Conservation (phyloP, 345 rosid species). For the Nasturtium officinale region DNA sequence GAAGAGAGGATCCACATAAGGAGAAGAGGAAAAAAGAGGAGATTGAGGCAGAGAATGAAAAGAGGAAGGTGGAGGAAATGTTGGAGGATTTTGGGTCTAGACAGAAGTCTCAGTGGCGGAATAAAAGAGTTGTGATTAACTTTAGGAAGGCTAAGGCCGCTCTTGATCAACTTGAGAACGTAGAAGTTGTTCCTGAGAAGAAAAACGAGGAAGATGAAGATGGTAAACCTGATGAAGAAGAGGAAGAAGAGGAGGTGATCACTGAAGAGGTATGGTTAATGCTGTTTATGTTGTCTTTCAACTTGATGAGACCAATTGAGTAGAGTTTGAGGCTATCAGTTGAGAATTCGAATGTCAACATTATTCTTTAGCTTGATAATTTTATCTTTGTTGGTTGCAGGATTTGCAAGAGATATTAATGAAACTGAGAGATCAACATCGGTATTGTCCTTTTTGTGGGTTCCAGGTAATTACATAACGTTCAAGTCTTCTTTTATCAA, state of each 20-base stretch:
- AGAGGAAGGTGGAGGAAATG: conserved; percentile 62
- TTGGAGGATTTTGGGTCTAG: conserved; percentile 80
- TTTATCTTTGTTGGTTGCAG: conserved; percentile 51
- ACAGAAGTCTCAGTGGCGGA: conserved; percentile 83
- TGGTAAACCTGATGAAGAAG: conserved; percentile 62
- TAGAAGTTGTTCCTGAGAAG: conserved; percentile 65
- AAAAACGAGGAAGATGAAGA: conserved; percentile 56
- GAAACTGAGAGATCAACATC: conserved; percentile 75
- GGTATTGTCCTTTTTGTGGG: conserved; percentile 84
- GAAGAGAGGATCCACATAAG: conserved; percentile 79
- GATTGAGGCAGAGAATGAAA: conserved; percentile 57
- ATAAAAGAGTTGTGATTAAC: conserved; percentile 62
- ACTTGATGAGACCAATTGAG: background rate
- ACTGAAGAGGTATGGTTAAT: conserved; percentile 65
- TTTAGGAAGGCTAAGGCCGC: conserved; percentile 81
- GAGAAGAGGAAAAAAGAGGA: conserved; percentile 79
- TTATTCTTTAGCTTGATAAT: conserved; percentile 8
- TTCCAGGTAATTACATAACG: conserved; percentile 55
- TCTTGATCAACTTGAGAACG: conserved; percentile 87
- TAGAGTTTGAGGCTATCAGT: conserved; percentile 3
- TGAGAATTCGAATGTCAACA: conserved; percentile 9
- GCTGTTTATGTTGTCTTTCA: conserved; percentile 1
- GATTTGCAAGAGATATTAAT: conserved; percentile 69
- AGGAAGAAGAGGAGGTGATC: conserved; percentile 70
- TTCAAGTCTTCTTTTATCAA: conserved; percentile 5